Evolutionary conservation across 1,284 basidiomycete genomes (phyloP).

Genomic region (Ceratobasidium sp.): DNA sequence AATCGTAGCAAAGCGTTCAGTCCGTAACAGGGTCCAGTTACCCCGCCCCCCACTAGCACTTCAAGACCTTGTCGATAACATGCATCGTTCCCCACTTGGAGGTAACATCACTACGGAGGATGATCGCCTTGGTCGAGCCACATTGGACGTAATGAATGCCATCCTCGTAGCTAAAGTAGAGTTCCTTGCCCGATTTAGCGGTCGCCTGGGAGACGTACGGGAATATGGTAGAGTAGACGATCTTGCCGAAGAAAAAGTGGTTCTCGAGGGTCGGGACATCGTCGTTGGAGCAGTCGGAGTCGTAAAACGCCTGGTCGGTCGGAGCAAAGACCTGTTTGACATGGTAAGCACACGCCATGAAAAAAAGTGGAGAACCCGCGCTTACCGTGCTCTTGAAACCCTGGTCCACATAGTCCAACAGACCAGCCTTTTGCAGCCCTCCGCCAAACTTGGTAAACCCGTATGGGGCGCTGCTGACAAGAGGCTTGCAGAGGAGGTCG

Average conservation of each 20-base stretch:
- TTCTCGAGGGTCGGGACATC: neutral
- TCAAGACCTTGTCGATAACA: constrained; percentile 26
- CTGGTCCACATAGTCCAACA: neutral
- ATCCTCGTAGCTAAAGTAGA: neutral
- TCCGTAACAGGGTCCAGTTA: neutral
- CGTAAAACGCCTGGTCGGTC: constrained; percentile 19
- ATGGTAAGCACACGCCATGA: neutral
- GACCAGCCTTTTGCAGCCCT: constrained; percentile 3
- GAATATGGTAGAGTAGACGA: neutral
- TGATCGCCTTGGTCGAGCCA: neutral
- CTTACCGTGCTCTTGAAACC: neutral
- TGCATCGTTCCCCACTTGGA: constrained; percentile 6
- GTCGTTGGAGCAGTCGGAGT: neutral
- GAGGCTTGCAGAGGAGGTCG: constrained; percentile 18
- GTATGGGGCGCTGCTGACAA: neutral
- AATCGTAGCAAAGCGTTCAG: neutral
- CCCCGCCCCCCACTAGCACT: neutral
- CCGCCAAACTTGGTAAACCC: constrained; percentile 10
- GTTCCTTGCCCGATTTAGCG: no score
- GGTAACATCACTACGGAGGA: constrained; percentile 12
- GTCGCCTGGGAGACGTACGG: neutral
- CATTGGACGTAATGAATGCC: neutral
- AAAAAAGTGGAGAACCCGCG: neutral
- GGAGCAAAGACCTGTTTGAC: constrained; percentile 20
- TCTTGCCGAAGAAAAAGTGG: neutral